These are phyloP conservation scores for Nothophaeocryptopus gaeumannii DNA, from an alignment of 2,329 filamentous ascomycete species.

Conservation along the genomic window DNA sequence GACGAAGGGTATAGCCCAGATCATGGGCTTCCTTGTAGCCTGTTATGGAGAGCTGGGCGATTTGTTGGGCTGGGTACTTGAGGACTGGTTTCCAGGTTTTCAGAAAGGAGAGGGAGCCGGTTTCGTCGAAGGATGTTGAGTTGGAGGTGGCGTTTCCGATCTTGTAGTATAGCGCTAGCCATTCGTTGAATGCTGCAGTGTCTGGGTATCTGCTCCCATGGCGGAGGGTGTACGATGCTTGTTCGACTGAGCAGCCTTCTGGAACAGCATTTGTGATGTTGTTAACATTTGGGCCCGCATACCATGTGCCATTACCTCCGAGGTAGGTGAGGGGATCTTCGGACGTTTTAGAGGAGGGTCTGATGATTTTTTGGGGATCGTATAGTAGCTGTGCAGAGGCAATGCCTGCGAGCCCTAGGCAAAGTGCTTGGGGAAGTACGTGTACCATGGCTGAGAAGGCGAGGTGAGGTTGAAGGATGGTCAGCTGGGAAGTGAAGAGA, in stretches of 20 bases:
- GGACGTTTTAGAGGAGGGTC: too few species aligned
- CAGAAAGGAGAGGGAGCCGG: slow-evolving; percentile 56
- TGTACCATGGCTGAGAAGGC: too few species aligned
- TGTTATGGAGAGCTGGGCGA: slow-evolving; percentile 58
- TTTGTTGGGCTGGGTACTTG: slow-evolving; percentile 54
- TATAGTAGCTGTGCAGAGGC: too few species aligned
- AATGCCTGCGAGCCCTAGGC: too few species aligned
- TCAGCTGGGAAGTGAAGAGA: too few species aligned
- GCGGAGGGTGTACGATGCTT: slow-evolving; percentile 58
- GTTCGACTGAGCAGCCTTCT: slow-evolving; percentile 57
- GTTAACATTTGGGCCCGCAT: slow-evolving; percentile 55
- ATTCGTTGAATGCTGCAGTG: too few species aligned
- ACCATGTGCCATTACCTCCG: slow-evolving; percentile 42
- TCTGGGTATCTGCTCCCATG: slow-evolving; percentile 51
- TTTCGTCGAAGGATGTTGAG: slow-evolving; percentile 52
- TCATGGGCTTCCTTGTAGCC: slow-evolving; percentile 62
- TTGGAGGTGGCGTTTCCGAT: slow-evolving; percentile 43
- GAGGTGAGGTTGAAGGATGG: too few species aligned
- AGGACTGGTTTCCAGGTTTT: slow-evolving; percentile 58
- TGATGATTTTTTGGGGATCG: too few species aligned
- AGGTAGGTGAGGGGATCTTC: slow-evolving; percentile 35
- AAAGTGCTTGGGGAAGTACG: too few species aligned
- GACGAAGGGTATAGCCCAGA: slow-evolving; percentile 52
- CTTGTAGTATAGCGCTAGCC: too few species aligned
- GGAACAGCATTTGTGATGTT: slow-evolving; percentile 55